Conservation (phyloP, 371 early-diverging fungal species). For the Haplosporangium sp. region DNA sequence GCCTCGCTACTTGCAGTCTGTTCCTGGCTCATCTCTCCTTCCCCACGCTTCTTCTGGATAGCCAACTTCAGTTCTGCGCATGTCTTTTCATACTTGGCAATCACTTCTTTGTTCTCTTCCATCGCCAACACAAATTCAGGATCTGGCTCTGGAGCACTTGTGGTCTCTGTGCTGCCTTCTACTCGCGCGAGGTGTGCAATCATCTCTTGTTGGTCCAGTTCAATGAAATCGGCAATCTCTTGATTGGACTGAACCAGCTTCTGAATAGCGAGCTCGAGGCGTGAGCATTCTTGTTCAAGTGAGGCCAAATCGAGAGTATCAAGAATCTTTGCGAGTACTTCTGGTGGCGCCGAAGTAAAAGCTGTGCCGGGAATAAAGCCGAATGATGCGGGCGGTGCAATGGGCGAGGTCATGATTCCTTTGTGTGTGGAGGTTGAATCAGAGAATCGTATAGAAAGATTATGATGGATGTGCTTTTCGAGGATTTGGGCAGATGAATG, state of each 20-base stretch:
- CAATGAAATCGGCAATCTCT: constrained; percentile 48
- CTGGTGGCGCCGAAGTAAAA: constrained; percentile 41
- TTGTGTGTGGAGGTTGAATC: too few relatives aligned
- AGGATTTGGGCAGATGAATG: too few relatives aligned
- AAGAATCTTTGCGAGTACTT: constrained; percentile 35
- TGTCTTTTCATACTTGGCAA: constrained; percentile 35
- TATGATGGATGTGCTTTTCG: too few relatives aligned
- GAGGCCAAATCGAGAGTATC: constrained; percentile 48
- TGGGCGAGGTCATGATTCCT: constrained; percentile 19
- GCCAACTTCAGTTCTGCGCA: constrained; percentile 27
- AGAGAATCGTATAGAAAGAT: too few relatives aligned
- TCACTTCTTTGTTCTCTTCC: constrained; percentile 45
- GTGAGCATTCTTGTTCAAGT: constrained; percentile 34
- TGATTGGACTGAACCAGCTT: constrained; percentile 41
- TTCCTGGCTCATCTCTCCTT: neutral
- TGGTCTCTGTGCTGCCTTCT: neutral
- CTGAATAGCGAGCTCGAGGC: constrained; percentile 39
- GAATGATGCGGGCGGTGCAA: constrained; percentile 44
- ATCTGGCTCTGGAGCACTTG: constrained; percentile 12
- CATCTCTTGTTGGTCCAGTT: constrained; percentile 37
- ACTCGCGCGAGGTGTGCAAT: neutral
- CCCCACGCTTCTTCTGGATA: constrained; percentile 29
- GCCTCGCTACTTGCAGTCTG: neutral
- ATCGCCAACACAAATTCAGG: constrained; percentile 53
- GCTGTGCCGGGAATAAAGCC: constrained; percentile 31